Percentiles rank a stretch among this genome's conserved stretches.
Conservation (phyloP, 176 grass and related monocot species). For the Hsuehochloa calcarea region DNA sequence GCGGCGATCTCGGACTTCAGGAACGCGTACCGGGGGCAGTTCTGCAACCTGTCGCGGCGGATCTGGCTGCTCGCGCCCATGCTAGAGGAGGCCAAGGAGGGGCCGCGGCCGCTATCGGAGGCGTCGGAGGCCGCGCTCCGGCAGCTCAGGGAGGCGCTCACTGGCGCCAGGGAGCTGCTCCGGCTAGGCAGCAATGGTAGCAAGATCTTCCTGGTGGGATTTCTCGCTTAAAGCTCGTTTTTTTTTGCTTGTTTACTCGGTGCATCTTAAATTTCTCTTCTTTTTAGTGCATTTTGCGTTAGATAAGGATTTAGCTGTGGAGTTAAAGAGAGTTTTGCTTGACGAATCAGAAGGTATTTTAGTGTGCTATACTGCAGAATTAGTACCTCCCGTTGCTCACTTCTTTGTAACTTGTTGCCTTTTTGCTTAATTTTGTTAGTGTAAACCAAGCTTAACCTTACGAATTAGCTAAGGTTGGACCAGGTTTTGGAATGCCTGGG, state of each 20-base stretch:
- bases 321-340: neutral
- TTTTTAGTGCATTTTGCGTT: neutral
- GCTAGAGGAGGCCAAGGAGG: constrained; percentile 93
- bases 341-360: neutral
- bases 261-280: constrained; percentile 5
- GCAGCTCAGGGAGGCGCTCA: constrained; percentile 56
- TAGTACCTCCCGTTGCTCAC: neutral
- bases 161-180: constrained; percentile 62
- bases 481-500: constrained; percentile 9
- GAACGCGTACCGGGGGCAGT: constrained; percentile 81
- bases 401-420: neutral
- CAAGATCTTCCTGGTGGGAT: constrained; percentile 91
- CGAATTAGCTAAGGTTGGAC: constrained; percentile 8
- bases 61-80: constrained; percentile 88
- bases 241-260: neutral
- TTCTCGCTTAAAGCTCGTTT: constrained; percentile 13
- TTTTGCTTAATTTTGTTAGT: neutral
- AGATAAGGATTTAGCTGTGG: neutral
- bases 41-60: constrained; percentile 85
- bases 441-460: constrained; percentile 14
- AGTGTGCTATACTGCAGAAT: constrained; percentile 7
- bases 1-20: constrained; percentile 60
- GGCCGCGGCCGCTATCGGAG: constrained; percentile 38
- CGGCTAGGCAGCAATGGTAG: constrained; percentile 71
- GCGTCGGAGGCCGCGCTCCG: constrained; percentile 41